Evolutionary conservation across 352 stramenopile species (phyloP), one percentile per base, ranked within the genome.

Genomic region (Phytopythium helicoides): DNA sequence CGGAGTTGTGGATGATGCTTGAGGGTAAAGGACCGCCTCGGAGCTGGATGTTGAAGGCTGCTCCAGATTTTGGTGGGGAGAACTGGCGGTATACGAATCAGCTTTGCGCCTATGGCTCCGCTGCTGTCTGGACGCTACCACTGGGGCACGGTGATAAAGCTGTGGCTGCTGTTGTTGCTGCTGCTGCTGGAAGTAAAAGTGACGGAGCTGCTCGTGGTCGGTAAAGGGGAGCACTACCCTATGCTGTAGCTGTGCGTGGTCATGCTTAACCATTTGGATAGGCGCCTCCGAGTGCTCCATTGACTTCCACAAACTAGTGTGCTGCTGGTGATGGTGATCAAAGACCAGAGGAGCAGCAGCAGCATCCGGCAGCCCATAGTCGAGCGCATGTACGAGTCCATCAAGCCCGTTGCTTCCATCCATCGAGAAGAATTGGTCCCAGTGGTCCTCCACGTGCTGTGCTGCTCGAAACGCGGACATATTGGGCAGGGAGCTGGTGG

Each of bases 51-150:
- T 33, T 9, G 28, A 33, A 33, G 28, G 5, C 9, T 33, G 28
- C 5, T 9, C 28, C 28, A 33, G 21, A 31, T 39, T 26, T 19
- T 50, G 44, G 8, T 36, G 44, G n/a, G 25, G 5, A 7, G 44
- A 31, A n/a, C 16, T 49, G 5, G 23, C 41, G 12, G 3, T 16
- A 9, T 4, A 26, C 16, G 23, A 35, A 3, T 50, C 44, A 31
- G 25, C 47, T 44, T 52, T 56, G 15, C 51, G 51, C 28, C 57
- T 69, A 12, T 55, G 48, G 44, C n/a, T 61, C 14, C 16, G 45
- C 3, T 50, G 47, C 3, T 50, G 44, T 18, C 44, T 33, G 28
- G 28, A 33, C 28, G 28, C 28, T 33, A 33, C 28, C 28, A 33
- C 28, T 33, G 28, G 28, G 28, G 28, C 28, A 33, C 28, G 28